Evolutionary conservation across 2,329 filamentous ascomycete species (phyloP).

Genomic region (Hirsutella rhossiliensis): DNA sequence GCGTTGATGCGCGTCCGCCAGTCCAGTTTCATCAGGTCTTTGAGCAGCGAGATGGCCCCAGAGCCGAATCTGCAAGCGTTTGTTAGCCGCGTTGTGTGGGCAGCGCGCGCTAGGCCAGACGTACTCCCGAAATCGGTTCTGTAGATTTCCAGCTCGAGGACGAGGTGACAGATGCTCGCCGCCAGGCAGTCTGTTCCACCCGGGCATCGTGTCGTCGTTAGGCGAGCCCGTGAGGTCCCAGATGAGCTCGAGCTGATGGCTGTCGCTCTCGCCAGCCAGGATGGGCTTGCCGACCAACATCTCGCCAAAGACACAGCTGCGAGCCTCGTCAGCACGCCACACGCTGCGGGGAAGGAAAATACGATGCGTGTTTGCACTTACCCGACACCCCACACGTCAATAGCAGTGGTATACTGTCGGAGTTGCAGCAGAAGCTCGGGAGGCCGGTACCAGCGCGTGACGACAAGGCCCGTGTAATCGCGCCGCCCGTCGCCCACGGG

Average conservation of each 20-base stretch:
- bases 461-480: constrained; percentile 93
- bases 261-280: constrained; percentile 76
- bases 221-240: constrained; percentile 88
- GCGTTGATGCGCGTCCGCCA: constrained; percentile 86
- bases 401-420: constrained; percentile 87
- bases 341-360: background rate
- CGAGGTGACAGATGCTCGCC: constrained; percentile 62
- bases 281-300: constrained; percentile 95
- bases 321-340: constrained; percentile 9
- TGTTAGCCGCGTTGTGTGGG: constrained; percentile 6
- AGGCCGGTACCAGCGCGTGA: constrained; percentile 93
- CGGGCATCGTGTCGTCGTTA: constrained; percentile 84
- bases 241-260: constrained; percentile 84
- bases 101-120: constrained; percentile 5
- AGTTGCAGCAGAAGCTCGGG: constrained; percentile 85
- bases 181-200: constrained; percentile 73
- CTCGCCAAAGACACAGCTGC: constrained; percentile 90
- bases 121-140: constrained; percentile 63
- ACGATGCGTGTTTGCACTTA: constrained; percentile 29
- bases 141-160: constrained; percentile 50
- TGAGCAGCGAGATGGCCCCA: constrained; percentile 65
- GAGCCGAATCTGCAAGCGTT: constrained; percentile 41
- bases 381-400: constrained; percentile 98
- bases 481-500: constrained; percentile 75
- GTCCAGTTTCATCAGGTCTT: constrained; percentile 75